phyloP scores from a whole-genome alignment of 805 yeast genomes.

The Candida endomychidarum region DNA sequence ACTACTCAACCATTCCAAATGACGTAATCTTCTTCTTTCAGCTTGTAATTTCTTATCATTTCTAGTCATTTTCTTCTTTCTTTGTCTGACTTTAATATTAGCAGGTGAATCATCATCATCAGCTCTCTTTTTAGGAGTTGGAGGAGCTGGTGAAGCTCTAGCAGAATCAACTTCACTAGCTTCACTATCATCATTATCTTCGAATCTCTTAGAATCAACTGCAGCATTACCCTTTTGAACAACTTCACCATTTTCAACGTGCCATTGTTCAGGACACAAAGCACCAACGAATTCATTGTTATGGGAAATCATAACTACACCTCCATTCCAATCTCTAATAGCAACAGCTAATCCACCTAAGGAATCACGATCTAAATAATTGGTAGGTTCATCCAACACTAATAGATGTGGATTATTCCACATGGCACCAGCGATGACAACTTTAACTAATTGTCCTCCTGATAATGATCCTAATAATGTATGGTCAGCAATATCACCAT shows the following conservation, averaged over 20 bases:
- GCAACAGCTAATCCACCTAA: constrained; percentile 97
- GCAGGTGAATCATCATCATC: constrained; percentile 91
- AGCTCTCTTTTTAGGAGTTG: constrained; percentile 41
- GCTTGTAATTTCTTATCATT: constrained; percentile 90
- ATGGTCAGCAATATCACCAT: constrained; percentile 97
- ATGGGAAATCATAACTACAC: constrained; percentile 98
- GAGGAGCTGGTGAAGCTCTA: constrained; percentile 37
- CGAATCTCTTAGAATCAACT: constrained; percentile 77
- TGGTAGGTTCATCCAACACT: constrained; percentile 97
- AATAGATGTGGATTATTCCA: constrained; percentile 98
- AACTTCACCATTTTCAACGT: constrained; percentile 88
- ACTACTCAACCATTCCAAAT: constrained; percentile 89
- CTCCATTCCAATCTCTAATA: constrained; percentile 97
- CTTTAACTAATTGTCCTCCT: constrained; percentile 98
- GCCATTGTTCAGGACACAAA: constrained; percentile 97
- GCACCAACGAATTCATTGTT: constrained; percentile 97
- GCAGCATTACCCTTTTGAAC: constrained; percentile 78
- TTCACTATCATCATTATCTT: constrained; percentile 49
- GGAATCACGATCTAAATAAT: constrained; percentile 96
- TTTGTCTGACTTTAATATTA: constrained; percentile 85
- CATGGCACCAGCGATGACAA: constrained; percentile 99
- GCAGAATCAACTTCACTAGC: constrained; percentile 43
- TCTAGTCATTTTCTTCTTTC: constrained; percentile 97
- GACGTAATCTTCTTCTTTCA: constrained; percentile 91
- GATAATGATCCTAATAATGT: constrained; percentile 95